A percentile compares a stretch with the other conserved stretches of the same genome.
Conservation (phyloP, 805 yeast genomes). For the Phaffomyces opuntiae region DNA sequence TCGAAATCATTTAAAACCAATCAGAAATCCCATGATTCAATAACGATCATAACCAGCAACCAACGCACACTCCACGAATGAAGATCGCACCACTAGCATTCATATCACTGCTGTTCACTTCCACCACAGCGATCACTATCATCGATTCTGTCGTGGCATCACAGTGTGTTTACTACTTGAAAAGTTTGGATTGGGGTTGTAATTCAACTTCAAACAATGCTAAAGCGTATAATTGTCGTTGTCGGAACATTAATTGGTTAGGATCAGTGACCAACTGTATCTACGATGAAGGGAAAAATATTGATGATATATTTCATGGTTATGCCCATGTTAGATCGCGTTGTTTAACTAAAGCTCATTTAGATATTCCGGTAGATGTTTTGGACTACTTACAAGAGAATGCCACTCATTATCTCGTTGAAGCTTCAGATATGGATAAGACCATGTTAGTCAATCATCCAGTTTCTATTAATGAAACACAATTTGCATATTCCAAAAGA, state of each 20-base stretch:
- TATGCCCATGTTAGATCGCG: slow-evolving; percentile 31
- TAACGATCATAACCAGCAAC: neutral
- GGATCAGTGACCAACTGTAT: slow-evolving; percentile 39
- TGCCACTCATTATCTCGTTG: slow-evolving; percentile 28
- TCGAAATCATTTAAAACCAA: neutral
- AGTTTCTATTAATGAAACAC: slow-evolving; percentile 25
- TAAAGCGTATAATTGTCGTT: slow-evolving; percentile 32
- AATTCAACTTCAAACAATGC: slow-evolving; percentile 27
- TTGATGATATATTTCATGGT: slow-evolving; percentile 30
- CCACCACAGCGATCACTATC: slow-evolving; percentile 14
- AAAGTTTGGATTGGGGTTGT: slow-evolving; percentile 38
- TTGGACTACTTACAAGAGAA: slow-evolving; percentile 28
- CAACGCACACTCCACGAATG: neutral
- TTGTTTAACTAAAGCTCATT: slow-evolving; percentile 29
- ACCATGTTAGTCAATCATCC: slow-evolving; percentile 25
- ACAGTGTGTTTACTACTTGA: slow-evolving; percentile 34
- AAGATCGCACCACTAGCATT: neutral
- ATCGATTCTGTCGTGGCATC: slow-evolving; percentile 34
- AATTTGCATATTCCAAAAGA: slow-evolving; percentile 26
- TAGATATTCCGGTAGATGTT: slow-evolving; percentile 28
- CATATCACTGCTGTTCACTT: slow-evolving; percentile 1
- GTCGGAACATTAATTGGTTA: slow-evolving; percentile 36
- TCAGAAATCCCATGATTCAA: neutral
- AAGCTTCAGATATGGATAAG: slow-evolving; percentile 23
- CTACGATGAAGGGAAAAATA: slow-evolving; percentile 20